A percentile compares a stretch with the other conserved stretches of the same genome.
phyloP scores from a whole-genome alignment of 208 protist species.

The Leishmania martiniquensis region DNA sequence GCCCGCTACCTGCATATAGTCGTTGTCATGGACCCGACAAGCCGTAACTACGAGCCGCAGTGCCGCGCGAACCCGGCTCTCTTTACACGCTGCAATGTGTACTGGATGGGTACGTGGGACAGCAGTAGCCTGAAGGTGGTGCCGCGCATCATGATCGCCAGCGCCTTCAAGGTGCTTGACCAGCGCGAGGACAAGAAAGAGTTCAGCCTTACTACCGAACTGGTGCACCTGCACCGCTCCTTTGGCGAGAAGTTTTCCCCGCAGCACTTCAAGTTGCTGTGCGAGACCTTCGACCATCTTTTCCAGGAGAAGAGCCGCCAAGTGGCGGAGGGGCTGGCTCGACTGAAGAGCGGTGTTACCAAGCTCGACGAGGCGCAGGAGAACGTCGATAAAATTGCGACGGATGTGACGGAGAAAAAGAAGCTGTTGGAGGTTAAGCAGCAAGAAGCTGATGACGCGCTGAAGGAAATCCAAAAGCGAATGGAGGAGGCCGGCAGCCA shows the following conservation, averaged over 20 bases:
- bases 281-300: constrained; percentile 87
- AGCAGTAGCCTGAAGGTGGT: constrained; percentile 89
- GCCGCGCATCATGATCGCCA: constrained; percentile 83
- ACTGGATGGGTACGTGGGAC: constrained; percentile 97
- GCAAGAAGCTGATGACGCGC: constrained; percentile 94
- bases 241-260: constrained; percentile 84
- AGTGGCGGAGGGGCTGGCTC: constrained; percentile 68
- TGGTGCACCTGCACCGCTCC: constrained; percentile 87
- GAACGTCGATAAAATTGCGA: constrained; percentile 94
- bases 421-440: constrained; percentile 93
- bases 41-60: constrained; percentile 88
- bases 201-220: constrained; percentile 88
- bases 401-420: constrained; percentile 92
- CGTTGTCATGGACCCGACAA: constrained; percentile 96
- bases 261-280: constrained; percentile 93
- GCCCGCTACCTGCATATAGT: constrained; percentile 94
- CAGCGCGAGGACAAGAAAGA: constrained; percentile 76
- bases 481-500: constrained; percentile 95
- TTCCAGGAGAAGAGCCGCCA: constrained; percentile 85
- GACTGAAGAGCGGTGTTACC: constrained; percentile 90
- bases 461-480: constrained; percentile 95
- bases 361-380: constrained; percentile 96
- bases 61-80: constrained; percentile 97
- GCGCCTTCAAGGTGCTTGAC: constrained; percentile 85
- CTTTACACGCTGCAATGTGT: constrained; percentile 95